Evolutionary conservation across 1,284 basidiomycete species (phyloP).

Genomic region (Pholiota adiposa): DNA sequence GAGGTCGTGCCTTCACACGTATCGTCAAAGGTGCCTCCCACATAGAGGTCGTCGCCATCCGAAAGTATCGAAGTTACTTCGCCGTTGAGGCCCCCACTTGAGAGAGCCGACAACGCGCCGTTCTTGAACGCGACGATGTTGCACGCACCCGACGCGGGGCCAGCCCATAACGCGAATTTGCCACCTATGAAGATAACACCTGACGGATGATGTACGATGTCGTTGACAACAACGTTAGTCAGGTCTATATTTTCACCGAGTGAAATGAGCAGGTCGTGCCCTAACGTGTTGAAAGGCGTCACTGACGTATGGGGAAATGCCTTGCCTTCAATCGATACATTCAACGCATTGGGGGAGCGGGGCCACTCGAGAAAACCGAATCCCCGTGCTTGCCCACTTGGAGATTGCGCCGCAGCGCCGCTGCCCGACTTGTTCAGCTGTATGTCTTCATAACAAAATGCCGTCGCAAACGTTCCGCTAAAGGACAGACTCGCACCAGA

Average conservation of each 20-base stretch:
- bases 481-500: slow-evolving; percentile 83
- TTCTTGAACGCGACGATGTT: slow-evolving; percentile 79
- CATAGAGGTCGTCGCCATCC: slow-evolving; percentile 68
- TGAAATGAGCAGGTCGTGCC: slow-evolving; percentile 59
- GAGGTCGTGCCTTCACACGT: slow-evolving; percentile 56
- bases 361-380: slow-evolving; percentile 88
- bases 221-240: slow-evolving; percentile 45
- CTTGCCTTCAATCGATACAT: slow-evolving; percentile 51
- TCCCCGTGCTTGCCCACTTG: slow-evolving; percentile 49
- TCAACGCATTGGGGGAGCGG: slow-evolving; percentile 37
- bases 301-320: slow-evolving; percentile 70
- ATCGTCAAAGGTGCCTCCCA: slow-evolving; percentile 85
- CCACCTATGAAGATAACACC: slow-evolving; percentile 79
- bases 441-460: slow-evolving; percentile 63
- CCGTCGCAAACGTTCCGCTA: slow-evolving; percentile 83
- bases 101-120: slow-evolving; percentile 58
- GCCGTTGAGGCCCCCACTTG: slow-evolving; percentile 75
- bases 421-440: slow-evolving; percentile 67
- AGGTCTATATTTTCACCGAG: slow-evolving; percentile 47
- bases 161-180: slow-evolving; percentile 67
- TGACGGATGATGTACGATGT: slow-evolving; percentile 68
- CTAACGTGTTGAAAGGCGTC: slow-evolving; percentile 69
- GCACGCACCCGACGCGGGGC: slow-evolving; percentile 55
- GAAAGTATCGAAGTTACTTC: slow-evolving; percentile 72
- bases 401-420: slow-evolving; percentile 61